These are phyloP conservation scores for Colletotrichum ledebouriae DNA, from an alignment of 2,329 filamentous ascomycete species.

Conservation along the genomic window DNA sequence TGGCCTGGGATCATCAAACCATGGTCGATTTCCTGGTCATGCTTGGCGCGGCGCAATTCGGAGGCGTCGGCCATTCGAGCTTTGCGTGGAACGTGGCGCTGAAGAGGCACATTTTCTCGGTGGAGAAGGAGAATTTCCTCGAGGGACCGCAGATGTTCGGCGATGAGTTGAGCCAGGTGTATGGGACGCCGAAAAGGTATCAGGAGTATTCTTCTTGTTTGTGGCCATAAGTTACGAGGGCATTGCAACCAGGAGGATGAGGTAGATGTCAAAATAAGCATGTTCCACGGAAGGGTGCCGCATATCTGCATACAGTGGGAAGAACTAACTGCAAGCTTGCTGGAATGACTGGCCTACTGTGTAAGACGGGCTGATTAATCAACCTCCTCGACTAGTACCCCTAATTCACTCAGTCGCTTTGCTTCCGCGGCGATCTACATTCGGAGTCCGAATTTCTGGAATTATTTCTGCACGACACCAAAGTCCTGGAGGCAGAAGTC, in stretches of 20 bases:
- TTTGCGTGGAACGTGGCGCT: slow-evolving; percentile 52
- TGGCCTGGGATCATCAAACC: slow-evolving; percentile 51
- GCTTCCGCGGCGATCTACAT: no score
- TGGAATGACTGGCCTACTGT: neutral
- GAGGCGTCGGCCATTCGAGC: slow-evolving; percentile 51
- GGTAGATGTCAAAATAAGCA: no score
- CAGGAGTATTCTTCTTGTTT: slow-evolving; percentile 26
- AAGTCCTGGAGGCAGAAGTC: neutral
- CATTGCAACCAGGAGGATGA: no score
- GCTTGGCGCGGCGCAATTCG: slow-evolving; percentile 50
- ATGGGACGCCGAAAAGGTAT: slow-evolving; percentile 19
- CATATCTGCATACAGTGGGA: neutral
- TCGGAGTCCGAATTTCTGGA: no score
- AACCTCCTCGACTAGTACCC: neutral
- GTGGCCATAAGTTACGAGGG: slow-evolving; percentile 14
- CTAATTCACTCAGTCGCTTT: no score
- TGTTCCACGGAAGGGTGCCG: no score
- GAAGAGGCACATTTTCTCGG: slow-evolving; percentile 45
- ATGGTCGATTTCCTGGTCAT: slow-evolving; percentile 51
- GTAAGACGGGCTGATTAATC: slow-evolving; percentile 15
- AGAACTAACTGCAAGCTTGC: no score
- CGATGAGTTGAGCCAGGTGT: slow-evolving; percentile 25
- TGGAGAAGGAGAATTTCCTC: neutral
- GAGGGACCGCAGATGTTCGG: slow-evolving; percentile 21
- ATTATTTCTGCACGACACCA: no score